Conservation (phyloP, 1,284 basidiomycete species). For the Papiliotrema nemorosa region DNA sequence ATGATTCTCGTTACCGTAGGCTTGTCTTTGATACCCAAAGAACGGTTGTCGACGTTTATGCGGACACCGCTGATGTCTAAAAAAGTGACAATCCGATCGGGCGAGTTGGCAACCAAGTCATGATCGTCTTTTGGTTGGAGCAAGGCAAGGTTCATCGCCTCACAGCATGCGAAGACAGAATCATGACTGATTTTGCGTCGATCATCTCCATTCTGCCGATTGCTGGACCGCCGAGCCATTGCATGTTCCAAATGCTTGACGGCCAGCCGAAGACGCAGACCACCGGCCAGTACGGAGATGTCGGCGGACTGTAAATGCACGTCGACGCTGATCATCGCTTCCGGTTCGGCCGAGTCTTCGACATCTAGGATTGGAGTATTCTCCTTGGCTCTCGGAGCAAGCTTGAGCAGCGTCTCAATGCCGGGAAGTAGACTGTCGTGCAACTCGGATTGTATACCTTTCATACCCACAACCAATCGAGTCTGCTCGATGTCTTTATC, state of each 20-base stretch:
- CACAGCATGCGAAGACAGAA: neutral
- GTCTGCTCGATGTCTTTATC: constrained; percentile 11
- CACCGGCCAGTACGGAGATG: constrained; percentile 4
- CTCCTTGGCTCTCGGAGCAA: neutral
- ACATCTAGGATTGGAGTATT: neutral
- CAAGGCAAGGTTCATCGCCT: constrained; percentile 8
- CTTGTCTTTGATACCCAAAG: neutral
- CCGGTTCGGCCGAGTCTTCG: neutral
- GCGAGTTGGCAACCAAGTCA: neutral
- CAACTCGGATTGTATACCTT: constrained; percentile 15
- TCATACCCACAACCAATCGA: constrained; percentile 18
- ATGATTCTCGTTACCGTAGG: neutral
- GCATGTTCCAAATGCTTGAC: neutral
- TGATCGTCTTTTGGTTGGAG: constrained; percentile 6
- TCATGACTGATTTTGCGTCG: neutral
- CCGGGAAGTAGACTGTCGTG: constrained; percentile 26
- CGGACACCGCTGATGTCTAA: neutral
- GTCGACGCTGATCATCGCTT: neutral
- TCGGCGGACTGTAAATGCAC: neutral
- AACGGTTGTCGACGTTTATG: neutral
- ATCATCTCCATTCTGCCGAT: neutral
- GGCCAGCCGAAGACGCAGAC: neutral
- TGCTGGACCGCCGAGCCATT: neutral
- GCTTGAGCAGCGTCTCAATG: constrained; percentile 8
- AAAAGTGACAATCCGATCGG: constrained; percentile 3